Percentiles rank a stretch among this genome's conserved stretches.
Evolutionary conservation across 192 early-diverging fungal species (phyloP).

Genomic region (Podila epicladia): DNA sequence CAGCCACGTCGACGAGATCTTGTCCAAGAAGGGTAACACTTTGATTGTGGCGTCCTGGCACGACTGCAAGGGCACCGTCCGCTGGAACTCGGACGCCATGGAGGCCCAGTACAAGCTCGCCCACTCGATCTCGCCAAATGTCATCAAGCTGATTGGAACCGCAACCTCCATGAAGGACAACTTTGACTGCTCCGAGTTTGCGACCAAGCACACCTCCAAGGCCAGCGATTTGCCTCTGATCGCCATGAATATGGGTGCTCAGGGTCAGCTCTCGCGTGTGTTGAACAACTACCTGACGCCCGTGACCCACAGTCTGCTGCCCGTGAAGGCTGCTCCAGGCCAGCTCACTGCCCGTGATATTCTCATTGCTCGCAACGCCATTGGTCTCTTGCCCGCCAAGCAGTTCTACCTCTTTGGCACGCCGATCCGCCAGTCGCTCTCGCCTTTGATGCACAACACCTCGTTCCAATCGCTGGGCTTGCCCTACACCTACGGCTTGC

Average conservation of each 20-base stretch:
- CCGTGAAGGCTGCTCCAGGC: slow-evolving; percentile 89
- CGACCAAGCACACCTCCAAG: slow-evolving; percentile 53
- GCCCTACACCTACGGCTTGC: slow-evolving; percentile 81
- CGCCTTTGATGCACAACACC: slow-evolving; percentile 93
- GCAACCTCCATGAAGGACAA: slow-evolving; percentile 86
- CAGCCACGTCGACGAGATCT: slow-evolving; percentile 55
- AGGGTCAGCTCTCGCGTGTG: slow-evolving; percentile 91
- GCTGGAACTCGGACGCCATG: slow-evolving; percentile 70
- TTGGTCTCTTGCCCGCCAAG: slow-evolving; percentile 72
- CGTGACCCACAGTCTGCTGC: slow-evolving; percentile 87
- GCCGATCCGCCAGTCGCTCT: slow-evolving; percentile 91
- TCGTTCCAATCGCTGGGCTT: slow-evolving; percentile 87
- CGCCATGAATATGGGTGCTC: slow-evolving; percentile 92
- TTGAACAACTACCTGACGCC: slow-evolving; percentile 94
- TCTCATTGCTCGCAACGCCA: slow-evolving; percentile 68
- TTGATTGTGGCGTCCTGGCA: slow-evolving; percentile 91
- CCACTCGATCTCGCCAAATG: slow-evolving; percentile 72
- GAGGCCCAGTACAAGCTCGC: slow-evolving; percentile 65
- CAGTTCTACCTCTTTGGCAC: slow-evolving; percentile 89
- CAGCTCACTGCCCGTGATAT: slow-evolving; percentile 90
- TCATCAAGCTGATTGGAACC: slow-evolving; percentile 92
- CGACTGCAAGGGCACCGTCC: slow-evolving; percentile 71
- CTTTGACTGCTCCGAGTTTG: slow-evolving; percentile 80
- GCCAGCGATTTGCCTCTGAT: slow-evolving; percentile 74
- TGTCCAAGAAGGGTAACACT: slow-evolving; percentile 67